Conservation (phyloP, 23 red algal species). For the Cyanidioschyzon merolae region DNA sequence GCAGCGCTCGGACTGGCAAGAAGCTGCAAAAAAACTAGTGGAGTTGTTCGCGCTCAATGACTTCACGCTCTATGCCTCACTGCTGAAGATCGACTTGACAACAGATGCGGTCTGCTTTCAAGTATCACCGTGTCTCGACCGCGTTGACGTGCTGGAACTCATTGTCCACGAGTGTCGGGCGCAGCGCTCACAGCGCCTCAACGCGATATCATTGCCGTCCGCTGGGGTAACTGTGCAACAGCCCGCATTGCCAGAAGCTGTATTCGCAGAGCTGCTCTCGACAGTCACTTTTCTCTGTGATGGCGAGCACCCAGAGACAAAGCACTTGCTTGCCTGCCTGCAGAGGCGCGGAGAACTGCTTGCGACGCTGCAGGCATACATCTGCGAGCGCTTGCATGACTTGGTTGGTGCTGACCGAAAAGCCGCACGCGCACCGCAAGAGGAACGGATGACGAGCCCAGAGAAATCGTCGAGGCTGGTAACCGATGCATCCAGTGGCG, state of each 20-base stretch:
- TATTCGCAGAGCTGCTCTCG: constrained; percentile 12
- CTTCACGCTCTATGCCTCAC: constrained; percentile 12
- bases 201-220: neutral
- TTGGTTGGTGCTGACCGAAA: neutral
- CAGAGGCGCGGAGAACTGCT: neutral
- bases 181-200: neutral
- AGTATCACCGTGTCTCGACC: neutral
- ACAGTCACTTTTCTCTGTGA: constrained; percentile 10
- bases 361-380: neutral
- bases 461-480: too few relatives aligned
- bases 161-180: neutral
- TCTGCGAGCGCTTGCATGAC: neutral
- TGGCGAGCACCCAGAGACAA: neutral
- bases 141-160: neutral
- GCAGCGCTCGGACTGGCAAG: neutral
- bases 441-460: neutral
- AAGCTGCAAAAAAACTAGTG: neutral
- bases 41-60: constrained; percentile 14
- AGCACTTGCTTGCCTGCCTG: neutral
- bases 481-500: too few relatives aligned
- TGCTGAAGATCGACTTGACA: neutral
- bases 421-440: neutral
- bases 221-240: neutral
- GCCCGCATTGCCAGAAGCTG: neutral
- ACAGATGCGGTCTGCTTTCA: neutral